Base-by-base conservation (phyloP, 495 filamentous ascomycete species). In the Jackrogersella multiformis region DNA sequence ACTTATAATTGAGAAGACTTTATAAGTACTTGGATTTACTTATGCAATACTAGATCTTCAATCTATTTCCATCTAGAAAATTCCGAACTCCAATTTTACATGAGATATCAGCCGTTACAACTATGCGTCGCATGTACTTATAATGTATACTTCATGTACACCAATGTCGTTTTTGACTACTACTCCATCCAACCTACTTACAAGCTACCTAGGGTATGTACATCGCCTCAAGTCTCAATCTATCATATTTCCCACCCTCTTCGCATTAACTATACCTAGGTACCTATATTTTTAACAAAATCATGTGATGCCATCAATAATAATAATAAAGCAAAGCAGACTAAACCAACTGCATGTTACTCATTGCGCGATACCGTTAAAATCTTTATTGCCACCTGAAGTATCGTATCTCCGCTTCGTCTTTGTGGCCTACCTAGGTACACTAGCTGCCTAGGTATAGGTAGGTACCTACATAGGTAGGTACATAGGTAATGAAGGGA, bases 201-300 rank as follows among this genome's bases (percentile, higher is more conserved):
- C n/a, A n/a, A n/a, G n/a, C n/a, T n/a, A n/a, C n/a, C n/a, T n/a
- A n/a, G n/a, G n/a, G n/a, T n/a, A n/a, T n/a, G n/a, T n/a, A 46
- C 65, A 62, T 68, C 55, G 54, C 54, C 55, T 54, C 55, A 64
- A 56, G 20, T 36, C 20, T 28, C 5, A 51, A 38, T 42, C 54
- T 63, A 52, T 63, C 65, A 36, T 45, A 52, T 59, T 41, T 54
- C 49, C 23, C 28, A 21, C 44, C 28, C 36, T 45, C 28, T 52
- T 56, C 24, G 49, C 41, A 64, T 64, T 13, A 60, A 69, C 64
- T 24, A 23, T n/a, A 34, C 54, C 54, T 32, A 26, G 21, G n/a
- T n/a, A n/a, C n/a, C n/a, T 21, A 39, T 10, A 6, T 13, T 9
- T 30, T 52, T 39, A 13, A 20, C 24, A 2, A 45, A 62, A 62